Conservation (phyloP, 176 grass and related monocot species). For the Echinochloa phyllopogon region DNA sequence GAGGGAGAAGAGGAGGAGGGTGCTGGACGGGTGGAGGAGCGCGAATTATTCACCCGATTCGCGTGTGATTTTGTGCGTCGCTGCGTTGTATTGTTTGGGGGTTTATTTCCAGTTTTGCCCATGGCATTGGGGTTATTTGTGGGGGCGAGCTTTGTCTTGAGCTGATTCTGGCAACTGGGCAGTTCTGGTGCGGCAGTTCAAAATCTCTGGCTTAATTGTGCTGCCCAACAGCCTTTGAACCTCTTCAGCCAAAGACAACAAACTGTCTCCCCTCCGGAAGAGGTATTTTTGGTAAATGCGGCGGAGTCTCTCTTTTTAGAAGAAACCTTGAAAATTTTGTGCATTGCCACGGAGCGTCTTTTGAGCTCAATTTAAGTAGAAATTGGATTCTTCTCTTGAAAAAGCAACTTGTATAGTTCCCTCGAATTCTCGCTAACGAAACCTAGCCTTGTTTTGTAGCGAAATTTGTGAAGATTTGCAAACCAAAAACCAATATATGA, state of each 20-base stretch:
- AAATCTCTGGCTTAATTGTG: not conserved
- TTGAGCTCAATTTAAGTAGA: not conserved
- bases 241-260: not conserved
- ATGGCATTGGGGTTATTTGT: not conserved
- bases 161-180: not conserved
- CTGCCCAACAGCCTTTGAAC: constrained; percentile 4
- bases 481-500: not conserved
- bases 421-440: not conserved
- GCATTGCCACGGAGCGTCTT: not conserved
- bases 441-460: not conserved
- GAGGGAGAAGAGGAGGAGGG: constrained; percentile 19
- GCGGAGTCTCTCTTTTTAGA: no score
- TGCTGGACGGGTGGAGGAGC: constrained; percentile 63
- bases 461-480: not conserved
- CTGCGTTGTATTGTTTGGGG: not conserved
- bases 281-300: not conserved
- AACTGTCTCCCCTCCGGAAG: not conserved
- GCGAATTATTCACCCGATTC: constrained; percentile 64
- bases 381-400: no score
- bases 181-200: constrained; percentile 23
- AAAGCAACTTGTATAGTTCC: not conserved
- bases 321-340: not conserved
- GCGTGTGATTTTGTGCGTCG: constrained; percentile 2
- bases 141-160: not conserved
- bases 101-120: constrained; percentile 29